These are phyloP conservation scores for Pichia cabralensis DNA, from an alignment of 805 yeast genomes.

Conservation along the genomic window DNA sequence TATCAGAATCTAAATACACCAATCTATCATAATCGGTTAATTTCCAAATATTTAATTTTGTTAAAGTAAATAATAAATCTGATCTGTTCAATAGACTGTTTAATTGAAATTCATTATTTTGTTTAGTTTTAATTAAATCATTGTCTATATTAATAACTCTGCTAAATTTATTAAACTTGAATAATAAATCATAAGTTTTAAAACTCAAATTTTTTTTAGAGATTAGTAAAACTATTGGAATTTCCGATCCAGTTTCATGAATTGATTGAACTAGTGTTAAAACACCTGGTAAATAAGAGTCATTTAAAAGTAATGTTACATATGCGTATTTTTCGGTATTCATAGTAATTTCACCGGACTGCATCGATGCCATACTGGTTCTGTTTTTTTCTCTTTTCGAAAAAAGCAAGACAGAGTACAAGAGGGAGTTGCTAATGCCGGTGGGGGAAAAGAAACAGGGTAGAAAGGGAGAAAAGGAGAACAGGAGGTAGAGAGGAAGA, in stretches of 20 bases:
- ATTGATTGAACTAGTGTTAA: slow-evolving; percentile 24
- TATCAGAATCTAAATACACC: slow-evolving; percentile 56
- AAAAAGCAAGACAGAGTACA: too few species aligned
- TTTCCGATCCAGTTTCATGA: slow-evolving; percentile 9
- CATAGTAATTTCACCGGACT: not conserved
- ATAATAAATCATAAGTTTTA: slow-evolving; percentile 10
- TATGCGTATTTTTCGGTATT: slow-evolving; percentile 16
- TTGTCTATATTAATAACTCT: slow-evolving; percentile 17
- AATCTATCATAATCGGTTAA: slow-evolving; percentile 33
- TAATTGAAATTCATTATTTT: slow-evolving; percentile 11
- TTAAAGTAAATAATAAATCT: slow-evolving; percentile 30
- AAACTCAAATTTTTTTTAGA: slow-evolving; percentile 9
- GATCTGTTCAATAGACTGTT: slow-evolving; percentile 18
- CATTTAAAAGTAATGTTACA: slow-evolving; percentile 26
- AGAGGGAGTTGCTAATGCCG: too few species aligned
- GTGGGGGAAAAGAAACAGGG: too few species aligned
- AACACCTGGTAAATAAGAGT: slow-evolving; percentile 30
- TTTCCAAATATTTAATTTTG: slow-evolving; percentile 50
- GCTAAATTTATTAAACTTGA: slow-evolving; percentile 11
- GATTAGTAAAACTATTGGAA: slow-evolving; percentile 19
- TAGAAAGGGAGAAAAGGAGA: too few species aligned
- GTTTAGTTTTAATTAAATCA: slow-evolving; percentile 14
- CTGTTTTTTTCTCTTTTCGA: too few species aligned
- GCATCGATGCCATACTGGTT: too few species aligned
- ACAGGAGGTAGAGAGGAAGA: too few species aligned